Conservation (phyloP, 768 basidiomycete genomes). For the Panaeolus papilionaceus region DNA sequence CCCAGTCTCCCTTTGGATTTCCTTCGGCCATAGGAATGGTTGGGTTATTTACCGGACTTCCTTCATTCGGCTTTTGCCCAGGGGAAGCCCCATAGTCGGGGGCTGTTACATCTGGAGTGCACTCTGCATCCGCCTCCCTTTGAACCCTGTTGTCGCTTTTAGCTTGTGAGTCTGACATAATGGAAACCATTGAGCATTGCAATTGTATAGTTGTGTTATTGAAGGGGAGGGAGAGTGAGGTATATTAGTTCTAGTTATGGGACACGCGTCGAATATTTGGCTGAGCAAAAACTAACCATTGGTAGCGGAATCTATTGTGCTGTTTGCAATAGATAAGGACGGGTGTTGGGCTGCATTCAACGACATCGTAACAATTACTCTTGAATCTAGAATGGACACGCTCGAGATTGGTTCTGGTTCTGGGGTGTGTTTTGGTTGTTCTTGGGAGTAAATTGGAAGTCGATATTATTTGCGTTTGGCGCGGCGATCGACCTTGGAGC, state of each 20-base stretch:
- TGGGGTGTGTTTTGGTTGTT: constrained; percentile 3
- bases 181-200: background rate
- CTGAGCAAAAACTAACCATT: background rate
- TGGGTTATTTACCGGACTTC: background rate
- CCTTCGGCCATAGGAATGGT: background rate
- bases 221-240: constrained; percentile 4
- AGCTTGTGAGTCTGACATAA: background rate
- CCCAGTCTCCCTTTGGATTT: constrained; percentile 17
- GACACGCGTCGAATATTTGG: constrained; percentile 5
- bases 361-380: background rate
- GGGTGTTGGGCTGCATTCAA: constrained; percentile 2
- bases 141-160: background rate
- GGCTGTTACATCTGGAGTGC: background rate
- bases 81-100: background rate
- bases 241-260: background rate
- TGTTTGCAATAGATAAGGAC: constrained; percentile 11
- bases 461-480: background rate
- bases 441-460: background rate
- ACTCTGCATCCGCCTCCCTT: constrained; percentile 9
- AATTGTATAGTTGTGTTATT: background rate
- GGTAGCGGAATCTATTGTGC: constrained; percentile 1
- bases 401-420: background rate
- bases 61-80: constrained; percentile 8
- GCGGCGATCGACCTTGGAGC: constrained; percentile 2
- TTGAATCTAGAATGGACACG: background rate